phyloP scores from a whole-genome alignment of 768 basidiomycete genomes.

The Coprinellus micaceus region DNA sequence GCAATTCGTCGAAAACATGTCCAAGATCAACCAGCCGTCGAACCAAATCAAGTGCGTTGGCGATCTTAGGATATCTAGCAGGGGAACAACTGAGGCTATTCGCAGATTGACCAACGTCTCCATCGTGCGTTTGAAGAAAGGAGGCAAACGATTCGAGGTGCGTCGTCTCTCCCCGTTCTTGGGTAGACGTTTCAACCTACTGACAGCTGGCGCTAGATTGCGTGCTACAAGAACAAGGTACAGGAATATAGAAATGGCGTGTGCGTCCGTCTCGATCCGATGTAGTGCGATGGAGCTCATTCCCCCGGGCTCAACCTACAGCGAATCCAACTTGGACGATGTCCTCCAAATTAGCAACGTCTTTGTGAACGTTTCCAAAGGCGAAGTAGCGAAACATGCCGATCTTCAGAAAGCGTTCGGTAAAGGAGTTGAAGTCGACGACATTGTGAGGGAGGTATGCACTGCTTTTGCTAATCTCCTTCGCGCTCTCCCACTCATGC shows the following conservation, averaged over 20 bases:
- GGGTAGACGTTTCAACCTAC: not conserved
- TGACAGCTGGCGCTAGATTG: conserved; percentile 52
- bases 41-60: conserved; percentile 76
- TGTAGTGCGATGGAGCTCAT: not conserved
- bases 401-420: conserved; percentile 93
- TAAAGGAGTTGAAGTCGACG: conserved; percentile 56
- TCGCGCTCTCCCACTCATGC: not conserved
- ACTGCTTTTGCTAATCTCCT: not conserved
- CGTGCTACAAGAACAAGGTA: conserved; percentile 99
- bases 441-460: conserved; percentile 78
- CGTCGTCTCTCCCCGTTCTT: not conserved
- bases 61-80: not conserved
- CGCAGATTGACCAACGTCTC: conserved; percentile 92
- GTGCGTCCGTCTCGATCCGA: conserved; percentile 39
- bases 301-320: conserved; percentile 31
- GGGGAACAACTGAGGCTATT: conserved; percentile 8
- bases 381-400: conserved; percentile 82
- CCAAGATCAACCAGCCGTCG: conserved; percentile 74
- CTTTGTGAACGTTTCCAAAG: conserved; percentile 95
- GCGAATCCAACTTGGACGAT: conserved; percentile 91
- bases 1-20: conserved; percentile 27
- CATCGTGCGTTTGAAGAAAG: conserved; percentile 93
- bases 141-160: conserved; percentile 96
- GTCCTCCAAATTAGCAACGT: conserved; percentile 96
- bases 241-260: conserved; percentile 94